Evolutionary conservation across 768 basidiomycete species (phyloP).

Genomic region (Tulasnella sp.): DNA sequence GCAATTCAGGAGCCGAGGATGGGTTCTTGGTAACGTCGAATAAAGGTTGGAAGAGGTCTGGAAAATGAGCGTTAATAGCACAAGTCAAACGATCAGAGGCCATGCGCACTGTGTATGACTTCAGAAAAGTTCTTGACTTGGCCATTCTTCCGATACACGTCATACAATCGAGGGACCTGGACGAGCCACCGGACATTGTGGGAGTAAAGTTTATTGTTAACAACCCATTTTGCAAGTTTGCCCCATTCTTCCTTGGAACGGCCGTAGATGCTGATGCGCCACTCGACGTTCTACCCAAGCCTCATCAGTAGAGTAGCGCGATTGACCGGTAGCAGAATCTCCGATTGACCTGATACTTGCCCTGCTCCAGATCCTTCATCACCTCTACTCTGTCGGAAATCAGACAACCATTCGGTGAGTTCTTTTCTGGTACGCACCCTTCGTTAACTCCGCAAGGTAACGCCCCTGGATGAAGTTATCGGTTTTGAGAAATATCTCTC

Average conservation of each 20-base stretch:
- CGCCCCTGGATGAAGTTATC: constrained; percentile 91
- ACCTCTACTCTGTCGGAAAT: constrained; percentile 60
- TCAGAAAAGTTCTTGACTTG: constrained; percentile 84
- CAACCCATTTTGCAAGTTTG: constrained; percentile 95
- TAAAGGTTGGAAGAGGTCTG: constrained; percentile 88
- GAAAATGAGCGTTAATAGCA: neutral
- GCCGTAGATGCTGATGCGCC: constrained; percentile 95
- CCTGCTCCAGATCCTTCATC: constrained; percentile 96
- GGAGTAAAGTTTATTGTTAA: constrained; percentile 86
- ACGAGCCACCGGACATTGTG: constrained; percentile 99
- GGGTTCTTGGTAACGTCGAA: constrained; percentile 97
- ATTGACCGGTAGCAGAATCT: neutral
- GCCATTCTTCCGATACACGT: constrained; percentile 88
- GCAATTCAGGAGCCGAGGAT: constrained; percentile 82
- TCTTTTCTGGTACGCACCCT: constrained; percentile 50
- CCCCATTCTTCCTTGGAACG: constrained; percentile 86
- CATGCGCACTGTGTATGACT: constrained; percentile 73
- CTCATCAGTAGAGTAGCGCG: neutral
- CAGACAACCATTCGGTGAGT: constrained; percentile 4
- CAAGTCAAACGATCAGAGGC: neutral
- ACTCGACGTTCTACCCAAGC: constrained; percentile 76
- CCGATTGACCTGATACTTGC: constrained; percentile 83
- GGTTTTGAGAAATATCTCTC: constrained; percentile 98
- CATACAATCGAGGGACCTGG: constrained; percentile 90
- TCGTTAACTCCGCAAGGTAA: constrained; percentile 92